phyloP scores from a whole-genome alignment of 176 grass and related monocot species.

The Hordeum marinum region DNA sequence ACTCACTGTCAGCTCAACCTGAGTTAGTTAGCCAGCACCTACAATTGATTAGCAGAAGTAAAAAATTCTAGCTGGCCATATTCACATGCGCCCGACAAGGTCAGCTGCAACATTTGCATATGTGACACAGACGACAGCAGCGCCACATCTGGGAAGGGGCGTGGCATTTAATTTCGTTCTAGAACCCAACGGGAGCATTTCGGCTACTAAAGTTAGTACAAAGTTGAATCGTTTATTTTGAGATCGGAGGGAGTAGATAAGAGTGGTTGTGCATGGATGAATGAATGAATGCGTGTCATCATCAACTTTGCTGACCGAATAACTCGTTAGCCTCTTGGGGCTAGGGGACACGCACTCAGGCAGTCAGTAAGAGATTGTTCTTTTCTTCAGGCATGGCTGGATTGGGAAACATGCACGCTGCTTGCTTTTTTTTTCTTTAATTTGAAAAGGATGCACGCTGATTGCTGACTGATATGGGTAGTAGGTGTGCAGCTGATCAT shows the following conservation, averaged over 20 bases:
- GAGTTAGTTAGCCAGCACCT: not conserved
- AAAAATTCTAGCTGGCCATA: not conserved
- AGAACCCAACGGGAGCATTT: not conserved
- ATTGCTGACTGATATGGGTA: not conserved
- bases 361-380: not conserved
- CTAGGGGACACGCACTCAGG: not conserved
- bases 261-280: not conserved
- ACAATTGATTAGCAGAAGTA: not conserved
- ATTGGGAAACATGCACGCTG: not conserved
- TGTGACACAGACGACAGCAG: not conserved
- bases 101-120: not conserved
- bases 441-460: too few species aligned
- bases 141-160: not conserved
- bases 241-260: too few species aligned
- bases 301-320: constrained; percentile 38
- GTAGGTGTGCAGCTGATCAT: not conserved
- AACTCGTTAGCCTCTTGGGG: not conserved
- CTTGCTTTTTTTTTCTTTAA: too few species aligned
- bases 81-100: not conserved
- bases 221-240: too few species aligned
- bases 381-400: not conserved
- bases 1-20: too few species aligned
- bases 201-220: too few species aligned
- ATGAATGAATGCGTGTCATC: not conserved
- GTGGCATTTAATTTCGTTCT: not conserved